Evolutionary conservation across 306 rosid genomes (phyloP).

Genomic region (Citrullus colocynthis): DNA sequence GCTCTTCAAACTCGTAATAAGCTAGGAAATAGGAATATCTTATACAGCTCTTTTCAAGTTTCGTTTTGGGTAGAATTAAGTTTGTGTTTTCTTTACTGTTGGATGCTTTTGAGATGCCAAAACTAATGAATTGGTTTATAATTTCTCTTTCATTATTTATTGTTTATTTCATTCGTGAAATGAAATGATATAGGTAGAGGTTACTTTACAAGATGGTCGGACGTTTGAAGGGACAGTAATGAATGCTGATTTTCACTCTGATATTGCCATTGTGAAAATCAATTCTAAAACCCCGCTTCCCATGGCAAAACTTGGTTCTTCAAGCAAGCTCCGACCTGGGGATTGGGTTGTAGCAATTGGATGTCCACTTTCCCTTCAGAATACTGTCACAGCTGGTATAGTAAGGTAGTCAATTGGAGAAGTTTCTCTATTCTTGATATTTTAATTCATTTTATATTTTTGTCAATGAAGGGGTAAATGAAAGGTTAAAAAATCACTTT

Average conservation of each 20-base stretch:
- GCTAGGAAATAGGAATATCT: not conserved
- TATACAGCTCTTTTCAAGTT: not conserved
- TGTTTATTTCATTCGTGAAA: not conserved
- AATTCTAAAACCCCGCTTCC: constrained; percentile 74
- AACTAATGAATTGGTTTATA: not conserved
- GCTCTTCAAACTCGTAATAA: not conserved
- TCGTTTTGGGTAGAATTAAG: not conserved
- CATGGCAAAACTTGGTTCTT: constrained; percentile 67
- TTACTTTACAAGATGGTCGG: constrained; percentile 86
- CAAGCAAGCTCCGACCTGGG: constrained; percentile 75
- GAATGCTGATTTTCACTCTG: constrained; percentile 76
- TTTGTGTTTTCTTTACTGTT: not conserved
- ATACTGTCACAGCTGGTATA: constrained; percentile 88
- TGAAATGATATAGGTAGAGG: constrained; percentile 44
- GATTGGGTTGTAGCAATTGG: constrained; percentile 88
- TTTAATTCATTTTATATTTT: not conserved
- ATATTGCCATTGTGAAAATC: constrained; percentile 76
- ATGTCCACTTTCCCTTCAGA: constrained; percentile 85
- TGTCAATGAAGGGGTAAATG: not conserved
- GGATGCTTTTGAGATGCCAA: not conserved
- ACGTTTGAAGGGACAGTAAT: constrained; percentile 66
- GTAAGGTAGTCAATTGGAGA: constrained; percentile 40
- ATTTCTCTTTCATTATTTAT: not conserved
- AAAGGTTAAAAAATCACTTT: too few relatives aligned
- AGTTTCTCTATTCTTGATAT: not conserved